phyloP scores from a whole-genome alignment of 2,329 filamentous ascomycete species.

The Stenocarpella maydis region DNA sequence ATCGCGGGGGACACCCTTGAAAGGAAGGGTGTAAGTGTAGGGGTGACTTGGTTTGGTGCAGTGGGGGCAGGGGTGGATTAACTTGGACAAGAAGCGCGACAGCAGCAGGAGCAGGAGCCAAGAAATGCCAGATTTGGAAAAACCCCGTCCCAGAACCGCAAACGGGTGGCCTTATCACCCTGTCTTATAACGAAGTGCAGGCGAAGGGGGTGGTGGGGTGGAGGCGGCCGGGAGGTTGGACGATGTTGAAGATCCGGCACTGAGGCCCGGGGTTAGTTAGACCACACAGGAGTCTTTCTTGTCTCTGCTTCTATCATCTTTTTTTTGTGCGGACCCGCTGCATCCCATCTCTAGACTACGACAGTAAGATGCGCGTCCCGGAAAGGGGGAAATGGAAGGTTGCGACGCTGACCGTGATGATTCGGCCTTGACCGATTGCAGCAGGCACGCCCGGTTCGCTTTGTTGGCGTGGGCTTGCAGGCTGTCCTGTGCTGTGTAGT shows the following conservation, averaged over 20 bases:
- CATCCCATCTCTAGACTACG: not conserved
- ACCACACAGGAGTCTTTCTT: not conserved
- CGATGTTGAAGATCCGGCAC: conserved; percentile 24
- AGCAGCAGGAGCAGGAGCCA: not conserved
- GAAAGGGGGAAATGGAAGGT: not conserved
- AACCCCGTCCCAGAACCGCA: not conserved
- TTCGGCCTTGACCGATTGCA: not conserved
- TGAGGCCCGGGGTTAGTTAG: conserved; percentile 6
- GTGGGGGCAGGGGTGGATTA: not conserved
- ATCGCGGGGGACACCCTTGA: conserved; percentile 13
- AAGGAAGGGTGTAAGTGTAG: not conserved
- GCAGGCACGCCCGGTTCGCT: not conserved
- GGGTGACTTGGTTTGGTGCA: not conserved
- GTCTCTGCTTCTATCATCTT: too few species aligned
- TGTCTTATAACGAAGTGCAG: not conserved
- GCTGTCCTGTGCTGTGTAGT: not conserved
- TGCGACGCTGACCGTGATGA: conserved; percentile 22
- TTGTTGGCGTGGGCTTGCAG: not conserved
- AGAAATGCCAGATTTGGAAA: conserved; percentile 20
- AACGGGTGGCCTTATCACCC: conserved; percentile 8
- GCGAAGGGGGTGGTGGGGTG: too few species aligned
- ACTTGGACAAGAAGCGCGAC: not conserved
- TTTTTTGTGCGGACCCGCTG: conserved; percentile 14
- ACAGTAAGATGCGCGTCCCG: conserved; percentile 1
- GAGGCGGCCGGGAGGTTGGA: not conserved